Conservation (phyloP, 176 grass and related monocot species). For the Aegilops tauschii region DNA sequence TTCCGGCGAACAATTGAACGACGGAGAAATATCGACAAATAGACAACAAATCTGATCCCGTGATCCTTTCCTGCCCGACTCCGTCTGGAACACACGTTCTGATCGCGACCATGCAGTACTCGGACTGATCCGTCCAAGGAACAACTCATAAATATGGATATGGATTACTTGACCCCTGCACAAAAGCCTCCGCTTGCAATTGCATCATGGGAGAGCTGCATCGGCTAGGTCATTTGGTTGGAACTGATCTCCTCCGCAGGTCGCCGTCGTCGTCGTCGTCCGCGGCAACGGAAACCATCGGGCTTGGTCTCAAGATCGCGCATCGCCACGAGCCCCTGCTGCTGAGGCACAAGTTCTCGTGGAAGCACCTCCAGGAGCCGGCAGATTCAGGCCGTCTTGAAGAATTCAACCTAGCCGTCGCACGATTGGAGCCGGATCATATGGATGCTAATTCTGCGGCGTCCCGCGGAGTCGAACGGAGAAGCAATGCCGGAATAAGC, state of each 20-base stretch:
- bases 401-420: not conserved
- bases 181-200: not conserved
- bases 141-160: not conserved
- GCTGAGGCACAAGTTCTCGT: not conserved
- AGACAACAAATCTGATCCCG: no score
- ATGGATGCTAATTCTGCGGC: not conserved
- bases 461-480: not conserved
- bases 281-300: no score
- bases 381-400: not conserved
- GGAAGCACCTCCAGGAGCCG: conserved; percentile 10
- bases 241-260: not conserved
- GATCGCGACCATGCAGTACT: no score
- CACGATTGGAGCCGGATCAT: not conserved
- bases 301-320: not conserved
- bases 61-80: no score
- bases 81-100: not conserved
- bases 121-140: not conserved
- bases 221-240: not conserved
- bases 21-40: no score
- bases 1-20: no score
- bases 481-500: not conserved
- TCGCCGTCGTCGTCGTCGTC: no score
- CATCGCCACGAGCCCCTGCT: not conserved
- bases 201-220: not conserved
- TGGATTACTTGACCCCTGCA: not conserved